A percentile compares a stretch with the other conserved stretches of the same genome.
Evolutionary conservation across 495 filamentous ascomycete species (phyloP).

Genomic region (Aspergillus cavernicola): DNA sequence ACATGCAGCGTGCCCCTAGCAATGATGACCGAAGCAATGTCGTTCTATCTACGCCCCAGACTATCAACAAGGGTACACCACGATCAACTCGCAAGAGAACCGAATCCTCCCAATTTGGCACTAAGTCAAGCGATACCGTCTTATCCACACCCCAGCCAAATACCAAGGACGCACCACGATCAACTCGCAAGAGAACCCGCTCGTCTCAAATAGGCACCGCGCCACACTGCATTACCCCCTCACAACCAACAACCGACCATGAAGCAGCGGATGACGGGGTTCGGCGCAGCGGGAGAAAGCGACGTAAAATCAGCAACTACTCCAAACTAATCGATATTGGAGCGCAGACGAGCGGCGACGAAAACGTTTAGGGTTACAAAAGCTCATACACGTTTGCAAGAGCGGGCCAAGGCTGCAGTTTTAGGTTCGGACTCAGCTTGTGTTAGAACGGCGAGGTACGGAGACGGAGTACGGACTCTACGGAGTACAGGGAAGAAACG

Average conservation of each 20-base stretch:
- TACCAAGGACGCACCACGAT: neutral
- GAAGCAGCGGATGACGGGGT: neutral
- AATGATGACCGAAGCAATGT: neutral
- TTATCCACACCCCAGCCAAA: neutral
- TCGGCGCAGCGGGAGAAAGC: constrained; percentile 22
- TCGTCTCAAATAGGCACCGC: neutral
- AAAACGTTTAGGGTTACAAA: constrained; percentile 4
- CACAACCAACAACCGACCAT: neutral
- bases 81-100: constrained; percentile 5
- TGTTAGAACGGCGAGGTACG: neutral
- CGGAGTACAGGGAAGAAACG: neutral
- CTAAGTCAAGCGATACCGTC: no score
- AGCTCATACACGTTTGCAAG: neutral
- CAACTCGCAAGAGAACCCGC: constrained; percentile 6
- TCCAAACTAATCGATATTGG: constrained; percentile 27
- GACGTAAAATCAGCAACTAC: constrained; percentile 31
- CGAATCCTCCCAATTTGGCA: neutral
- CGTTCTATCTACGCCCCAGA: neutral
- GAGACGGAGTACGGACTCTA: neutral
- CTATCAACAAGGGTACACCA: neutral
- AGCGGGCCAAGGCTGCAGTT: neutral
- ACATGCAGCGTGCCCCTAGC: neutral
- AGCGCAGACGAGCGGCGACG: constrained; percentile 20
- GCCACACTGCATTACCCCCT: neutral
- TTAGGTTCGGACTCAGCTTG: neutral